Evolutionary conservation across 1,139 yeast genomes (phyloP).

Genomic region (Torulaspora pretoriensis): DNA sequence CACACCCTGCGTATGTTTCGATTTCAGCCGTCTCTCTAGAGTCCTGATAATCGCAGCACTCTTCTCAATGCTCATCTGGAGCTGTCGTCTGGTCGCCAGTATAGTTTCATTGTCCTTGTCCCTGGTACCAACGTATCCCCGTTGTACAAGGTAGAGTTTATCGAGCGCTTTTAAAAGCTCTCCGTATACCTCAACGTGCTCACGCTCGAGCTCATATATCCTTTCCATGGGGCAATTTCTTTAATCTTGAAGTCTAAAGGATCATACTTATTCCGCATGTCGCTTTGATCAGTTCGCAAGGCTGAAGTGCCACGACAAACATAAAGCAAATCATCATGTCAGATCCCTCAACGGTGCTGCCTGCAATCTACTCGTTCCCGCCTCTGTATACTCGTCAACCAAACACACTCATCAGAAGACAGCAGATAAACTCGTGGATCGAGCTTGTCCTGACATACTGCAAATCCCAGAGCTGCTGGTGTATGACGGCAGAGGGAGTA

Average conservation of each 20-base stretch:
- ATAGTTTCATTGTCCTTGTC: conserved; percentile 13
- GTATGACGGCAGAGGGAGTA: conserved; percentile 42
- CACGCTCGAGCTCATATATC: conserved; percentile 23
- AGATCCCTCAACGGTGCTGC: conserved; percentile 38
- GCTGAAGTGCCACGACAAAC: background rate
- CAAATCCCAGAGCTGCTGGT: conserved; percentile 51
- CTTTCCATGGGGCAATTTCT: conserved; percentile 12
- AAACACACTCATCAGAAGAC: conserved; percentile 68
- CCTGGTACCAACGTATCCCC: conserved; percentile 6
- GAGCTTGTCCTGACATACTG: conserved; percentile 56
- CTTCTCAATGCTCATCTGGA: conserved; percentile 28
- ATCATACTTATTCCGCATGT: conserved; percentile 1
- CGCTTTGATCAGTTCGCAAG: conserved; percentile 1
- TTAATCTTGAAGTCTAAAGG: background rate
- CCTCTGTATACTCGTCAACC: conserved; percentile 91
- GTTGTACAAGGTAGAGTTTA: conserved; percentile 24
- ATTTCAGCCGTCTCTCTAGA: conserved; percentile 13
- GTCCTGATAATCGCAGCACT: conserved; percentile 26
- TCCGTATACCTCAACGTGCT: conserved; percentile 26
- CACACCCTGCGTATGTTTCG: background rate
- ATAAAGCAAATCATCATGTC: background rate
- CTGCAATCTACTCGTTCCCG: conserved; percentile 79
- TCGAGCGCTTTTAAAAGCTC: conserved; percentile 27
- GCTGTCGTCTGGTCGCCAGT: conserved; percentile 22
- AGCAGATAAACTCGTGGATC: conserved; percentile 64